Evolutionary conservation across 2,329 filamentous ascomycete genomes (phyloP).

Genomic region (Clonostachys solani): DNA sequence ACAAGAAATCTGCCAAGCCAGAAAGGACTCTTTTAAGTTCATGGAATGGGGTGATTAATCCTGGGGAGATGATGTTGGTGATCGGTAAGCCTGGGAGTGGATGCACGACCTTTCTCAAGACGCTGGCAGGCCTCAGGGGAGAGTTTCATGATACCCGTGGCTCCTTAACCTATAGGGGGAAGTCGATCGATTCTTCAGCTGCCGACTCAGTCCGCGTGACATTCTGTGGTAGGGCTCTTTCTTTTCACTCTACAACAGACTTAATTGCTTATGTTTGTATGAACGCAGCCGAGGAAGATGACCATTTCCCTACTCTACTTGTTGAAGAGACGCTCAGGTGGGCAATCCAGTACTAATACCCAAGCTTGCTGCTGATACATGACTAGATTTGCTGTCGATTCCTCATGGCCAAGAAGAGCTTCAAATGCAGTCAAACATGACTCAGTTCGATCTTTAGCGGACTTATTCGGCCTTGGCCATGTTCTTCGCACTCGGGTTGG

Average conservation of each 20-base stretch:
- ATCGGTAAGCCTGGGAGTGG: slow-evolving; percentile 47
- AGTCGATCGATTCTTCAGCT: too few relatives aligned
- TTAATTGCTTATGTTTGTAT: slow-evolving; percentile 43
- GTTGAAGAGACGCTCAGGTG: slow-evolving; percentile 47
- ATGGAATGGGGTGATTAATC: not conserved
- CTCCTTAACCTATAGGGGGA: too few relatives aligned
- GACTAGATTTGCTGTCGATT: too few relatives aligned
- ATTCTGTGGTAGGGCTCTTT: slow-evolving; percentile 30
- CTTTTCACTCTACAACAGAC: slow-evolving; percentile 21
- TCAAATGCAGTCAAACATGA: too few relatives aligned
- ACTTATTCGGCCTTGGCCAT: slow-evolving; percentile 16
- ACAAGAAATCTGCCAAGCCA: too few relatives aligned
- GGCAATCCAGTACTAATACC: too few relatives aligned
- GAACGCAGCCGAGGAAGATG: slow-evolving; percentile 58
- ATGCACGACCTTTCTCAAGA: slow-evolving; percentile 50
- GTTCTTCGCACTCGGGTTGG: slow-evolving; percentile 62
- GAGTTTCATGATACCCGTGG: not conserved
- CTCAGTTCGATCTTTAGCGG: too few relatives aligned
- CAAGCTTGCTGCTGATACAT: too few relatives aligned
- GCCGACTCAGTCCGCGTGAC: too few relatives aligned
- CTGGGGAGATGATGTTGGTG: slow-evolving; percentile 10
- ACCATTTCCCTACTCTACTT: slow-evolving; percentile 60
- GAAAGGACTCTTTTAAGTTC: too few relatives aligned
- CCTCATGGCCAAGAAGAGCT: too few relatives aligned
- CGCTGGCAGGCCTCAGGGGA: slow-evolving; percentile 34